Percentiles rank a stretch among this genome's conserved stretches.
phyloP scores from a whole-genome alignment of 441 rosid species.

The Gossypium trilobum region DNA sequence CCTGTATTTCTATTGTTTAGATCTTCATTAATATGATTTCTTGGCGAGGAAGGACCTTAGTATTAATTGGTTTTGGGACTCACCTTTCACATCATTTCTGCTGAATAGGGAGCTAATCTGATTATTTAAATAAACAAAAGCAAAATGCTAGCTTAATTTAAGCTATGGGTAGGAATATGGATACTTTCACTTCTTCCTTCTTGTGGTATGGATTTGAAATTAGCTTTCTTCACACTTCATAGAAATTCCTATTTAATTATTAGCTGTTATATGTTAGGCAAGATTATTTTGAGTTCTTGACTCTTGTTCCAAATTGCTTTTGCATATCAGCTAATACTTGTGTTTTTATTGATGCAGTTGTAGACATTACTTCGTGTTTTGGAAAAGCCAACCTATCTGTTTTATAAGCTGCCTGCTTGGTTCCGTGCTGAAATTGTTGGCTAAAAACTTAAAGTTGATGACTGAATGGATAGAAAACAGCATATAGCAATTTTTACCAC shows the following conservation, averaged over 20 bases:
- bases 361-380: background rate
- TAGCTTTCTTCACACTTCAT: background rate
- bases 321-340: background rate
- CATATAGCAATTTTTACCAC: conserved; percentile 82
- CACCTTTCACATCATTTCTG: background rate
- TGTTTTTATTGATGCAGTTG: background rate
- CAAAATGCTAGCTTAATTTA: background rate
- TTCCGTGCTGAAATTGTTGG: background rate
- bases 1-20: background rate
- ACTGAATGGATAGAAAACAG: conserved; percentile 47
- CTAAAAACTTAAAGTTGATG: conserved; percentile 20
- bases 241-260: background rate
- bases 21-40: background rate
- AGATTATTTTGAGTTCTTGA: background rate
- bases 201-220: background rate
- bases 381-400: background rate
- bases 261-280: background rate
- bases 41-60: background rate
- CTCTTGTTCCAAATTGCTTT: background rate
- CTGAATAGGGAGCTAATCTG: background rate
- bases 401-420: background rate
- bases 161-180: background rate
- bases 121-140: background rate
- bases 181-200: background rate
- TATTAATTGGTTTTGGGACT: background rate